Evolutionary conservation across 768 basidiomycete species (phyloP), one percentile per base, ranked within the genome.

Genomic region (Lyophyllum decastes): DNA sequence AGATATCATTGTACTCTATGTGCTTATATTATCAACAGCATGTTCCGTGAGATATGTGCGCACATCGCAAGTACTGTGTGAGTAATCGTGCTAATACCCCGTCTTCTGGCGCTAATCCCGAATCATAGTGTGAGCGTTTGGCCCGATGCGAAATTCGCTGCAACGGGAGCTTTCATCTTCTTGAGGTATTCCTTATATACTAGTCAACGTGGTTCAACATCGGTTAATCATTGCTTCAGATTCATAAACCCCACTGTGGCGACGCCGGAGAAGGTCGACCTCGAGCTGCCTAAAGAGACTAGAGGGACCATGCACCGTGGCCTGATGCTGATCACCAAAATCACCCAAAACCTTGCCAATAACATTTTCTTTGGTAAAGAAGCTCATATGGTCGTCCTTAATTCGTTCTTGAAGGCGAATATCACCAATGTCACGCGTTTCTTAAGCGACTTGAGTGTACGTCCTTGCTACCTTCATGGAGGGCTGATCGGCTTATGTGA

Each of bases 291-390:
- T 0, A 79, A 81, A 58, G 89, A 88, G 35, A 78, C 82, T 35
- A 74, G 78, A 40, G 64, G 64, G 1, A 77, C 82, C 26, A 79
- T 91, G 52, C 87, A 91, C 17, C 85, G 90, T 41, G 94, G 92
- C 17, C 76, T 96, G 14, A 88, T 92, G 80, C 76, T 91, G 47
- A 89, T 97, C 61, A 91, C 93, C 44, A 97, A 95, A 74, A 87
- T 95, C 55, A 87, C 97, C 46, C 94, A 96, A 72, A 95, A 93
- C 66, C 73, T 97, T 27, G 94, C 94, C 19, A 98, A 97, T 73
- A 96, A 97, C 64, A 89, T 95, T 49, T 86, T 92, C 66, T 96
- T 96, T 63, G 92, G 90, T 11, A 95, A 95, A 70, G 94, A 96
- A 65, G 83, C 86, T 3, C 87, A 93, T 65, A 94, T 95, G 91